Base-by-base conservation (phyloP, 495 filamentous ascomycete genomes). In the Talaromyces stipitatus region DNA sequence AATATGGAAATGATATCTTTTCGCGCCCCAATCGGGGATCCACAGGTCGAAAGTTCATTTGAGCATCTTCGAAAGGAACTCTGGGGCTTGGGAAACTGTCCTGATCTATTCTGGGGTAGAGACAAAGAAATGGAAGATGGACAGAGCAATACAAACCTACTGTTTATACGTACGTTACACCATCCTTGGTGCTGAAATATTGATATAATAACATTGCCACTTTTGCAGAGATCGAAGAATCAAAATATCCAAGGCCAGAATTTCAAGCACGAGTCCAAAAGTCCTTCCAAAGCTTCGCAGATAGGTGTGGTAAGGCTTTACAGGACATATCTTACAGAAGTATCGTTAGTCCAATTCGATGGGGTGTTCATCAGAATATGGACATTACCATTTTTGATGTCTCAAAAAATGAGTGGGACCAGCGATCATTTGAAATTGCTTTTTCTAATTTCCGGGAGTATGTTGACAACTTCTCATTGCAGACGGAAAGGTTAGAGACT, bases 371-470 rank as follows among this genome's bases (percentile, higher is more conserved):
- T 47, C 43, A 10, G n/a, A 52, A 58, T 54, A 43, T 43, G 32
- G 56, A 58, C 26, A 54, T 58, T 45, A 58, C 48, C 23, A 38
- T 58, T 53, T 47, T 47, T 47, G 16, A 47, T 47, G 43, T 47
- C 43, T 51, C 48, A 53, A 18, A 22, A 23, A 45, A 58, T 53
- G 18, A 54, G 26, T 52, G 52, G 32, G 48, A 54, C 48, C 33
- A 38, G 26, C 56, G 48, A 29, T 29, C 56, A 54, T 54, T 58
- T 58, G 32, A 45, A 54, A 52, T 41, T 54, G 56, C 56, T 26
- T 32, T 54, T 33, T 32, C 28, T 14, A 58, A 58, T 45, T 58
- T 32, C 24, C 16, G n/a, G 26, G 11, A 52, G 56, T 58, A 58
- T 23, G 56, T 58, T 18, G 33, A 28, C 45, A 36, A 36, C 32